phyloP scores from a whole-genome alignment of 2,329 filamentous ascomycete genomes.

The Talaromyces islandicus region DNA sequence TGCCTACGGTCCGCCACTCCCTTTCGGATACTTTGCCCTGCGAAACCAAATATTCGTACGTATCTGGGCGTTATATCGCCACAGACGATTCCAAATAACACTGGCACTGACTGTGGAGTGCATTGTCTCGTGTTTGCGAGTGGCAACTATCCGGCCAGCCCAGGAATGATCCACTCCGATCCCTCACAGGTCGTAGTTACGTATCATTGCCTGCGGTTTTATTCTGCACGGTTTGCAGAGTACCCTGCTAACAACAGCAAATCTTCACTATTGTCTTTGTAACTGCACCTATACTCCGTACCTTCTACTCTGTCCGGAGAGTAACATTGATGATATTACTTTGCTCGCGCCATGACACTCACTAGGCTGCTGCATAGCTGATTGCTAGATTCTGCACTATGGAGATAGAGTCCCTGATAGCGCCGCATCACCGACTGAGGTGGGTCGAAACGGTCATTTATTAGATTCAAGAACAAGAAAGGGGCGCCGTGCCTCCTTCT shows the following conservation, averaged over 20 bases:
- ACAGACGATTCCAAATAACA: background rate
- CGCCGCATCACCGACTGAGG: background rate
- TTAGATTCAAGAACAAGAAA: background rate
- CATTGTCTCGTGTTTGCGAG: background rate
- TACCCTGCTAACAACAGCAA: background rate
- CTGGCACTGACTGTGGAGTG: background rate
- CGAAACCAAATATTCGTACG: background rate
- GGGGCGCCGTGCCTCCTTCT: background rate
- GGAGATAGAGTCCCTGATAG: background rate
- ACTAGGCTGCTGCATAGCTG: background rate
- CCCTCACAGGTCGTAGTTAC: background rate
- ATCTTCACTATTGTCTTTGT: background rate
- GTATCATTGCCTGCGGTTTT: background rate
- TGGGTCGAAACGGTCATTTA: background rate
- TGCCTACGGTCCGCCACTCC: constrained; percentile 4
- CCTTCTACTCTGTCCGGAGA: background rate
- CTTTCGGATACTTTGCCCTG: background rate
- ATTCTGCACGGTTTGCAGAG: background rate
- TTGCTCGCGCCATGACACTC: background rate
- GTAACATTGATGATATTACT: background rate
- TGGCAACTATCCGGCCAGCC: background rate
- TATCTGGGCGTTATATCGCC: background rate
- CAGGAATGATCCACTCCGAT: background rate
- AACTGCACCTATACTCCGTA: too few species aligned
- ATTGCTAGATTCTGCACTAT: background rate